Evolutionary conservation across 2,329 filamentous ascomycete species (phyloP).

Genomic region (Microdochium bolleyi): DNA sequence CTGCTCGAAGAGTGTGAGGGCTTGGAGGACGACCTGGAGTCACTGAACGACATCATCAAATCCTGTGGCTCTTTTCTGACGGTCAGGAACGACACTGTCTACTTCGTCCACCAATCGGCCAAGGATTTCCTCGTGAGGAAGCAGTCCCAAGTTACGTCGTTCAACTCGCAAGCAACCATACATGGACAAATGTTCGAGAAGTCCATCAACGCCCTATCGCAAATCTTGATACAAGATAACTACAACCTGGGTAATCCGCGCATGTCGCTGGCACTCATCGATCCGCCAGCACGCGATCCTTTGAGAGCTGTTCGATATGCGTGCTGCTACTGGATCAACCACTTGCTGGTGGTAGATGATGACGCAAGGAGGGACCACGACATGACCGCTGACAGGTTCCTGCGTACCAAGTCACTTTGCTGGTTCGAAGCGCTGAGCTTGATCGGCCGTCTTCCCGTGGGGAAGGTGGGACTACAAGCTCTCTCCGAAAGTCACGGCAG

Average conservation of each 20-base stretch:
- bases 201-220: slow-evolving; percentile 20
- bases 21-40: background rate
- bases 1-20: slow-evolving; percentile 5
- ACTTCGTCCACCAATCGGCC: slow-evolving; percentile 30
- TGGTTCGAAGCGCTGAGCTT: slow-evolving; percentile 33
- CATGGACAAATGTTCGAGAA: slow-evolving; percentile 21
- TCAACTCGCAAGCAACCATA: slow-evolving; percentile 7
- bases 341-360: slow-evolving; percentile 9
- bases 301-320: slow-evolving; percentile 15
- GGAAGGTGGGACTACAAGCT: slow-evolving; percentile 3
- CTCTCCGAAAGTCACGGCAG: background rate
- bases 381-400: slow-evolving; percentile 18
- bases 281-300: slow-evolving; percentile 9
- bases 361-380: slow-evolving; percentile 6
- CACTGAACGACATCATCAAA: slow-evolving; percentile 11
- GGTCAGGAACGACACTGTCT: slow-evolving; percentile 15
- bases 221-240: slow-evolving; percentile 22
- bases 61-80: slow-evolving; percentile 29
- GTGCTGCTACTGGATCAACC: slow-evolving; percentile 22
- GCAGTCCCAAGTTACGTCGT: slow-evolving; percentile 17
- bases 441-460: slow-evolving; percentile 12
- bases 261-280: slow-evolving; percentile 9
- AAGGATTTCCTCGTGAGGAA: slow-evolving; percentile 25
- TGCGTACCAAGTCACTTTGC: slow-evolving; percentile 23
- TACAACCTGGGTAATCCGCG: slow-evolving; percentile 17